Base-by-base conservation (phyloP, 108 stramenopile genomes). In the Nitzschia putrida region DNA sequence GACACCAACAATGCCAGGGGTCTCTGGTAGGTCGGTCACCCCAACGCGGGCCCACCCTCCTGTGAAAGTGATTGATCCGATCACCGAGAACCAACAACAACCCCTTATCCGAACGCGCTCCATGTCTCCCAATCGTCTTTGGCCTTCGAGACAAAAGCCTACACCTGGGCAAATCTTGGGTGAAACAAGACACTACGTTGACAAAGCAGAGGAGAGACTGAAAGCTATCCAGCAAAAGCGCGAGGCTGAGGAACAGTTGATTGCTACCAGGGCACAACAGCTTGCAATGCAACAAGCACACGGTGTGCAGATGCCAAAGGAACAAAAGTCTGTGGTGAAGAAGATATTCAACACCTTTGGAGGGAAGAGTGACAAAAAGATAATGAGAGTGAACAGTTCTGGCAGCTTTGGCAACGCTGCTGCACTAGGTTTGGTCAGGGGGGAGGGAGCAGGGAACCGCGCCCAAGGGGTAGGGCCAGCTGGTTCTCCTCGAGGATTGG, bases 121-220 rank as follows among this genome's bases (percentile, higher is more conserved):
- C 8, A 9, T 63, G 61, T 44, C 61, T 11, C 61, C 61, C 16
- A 63, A 44, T 24, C 61, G 44, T 23, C 61, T 63, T 9, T 44
- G 8, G 44, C 16, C 61, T 10, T 45, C 61, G 2, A 34, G 57
- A 39, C 57, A 39, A 3, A 12, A 14, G 5, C 44, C 44, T 2
- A 63, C 44, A 25, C 61, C 61, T 20, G 61, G 61, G 1, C 61
- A 45, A 40, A 34, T 59, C 10, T 29, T 59, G 10, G 58, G 34
- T 1, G 37, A 39, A n/a, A 18, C 37, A n/a, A n/a, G n/a, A 12
- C 58, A 59, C 1, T 59, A 18, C 39, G 29, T 34, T 7, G 34
- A 59, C 58, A 39, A 45, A 13, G 61, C 61, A 44, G 61, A 63
- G 23, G 61, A 63, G 24, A 44, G 40, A 23, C 61, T 63, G 8